phyloP scores from a whole-genome alignment of 805 yeast species.

The Candida orba region DNA sequence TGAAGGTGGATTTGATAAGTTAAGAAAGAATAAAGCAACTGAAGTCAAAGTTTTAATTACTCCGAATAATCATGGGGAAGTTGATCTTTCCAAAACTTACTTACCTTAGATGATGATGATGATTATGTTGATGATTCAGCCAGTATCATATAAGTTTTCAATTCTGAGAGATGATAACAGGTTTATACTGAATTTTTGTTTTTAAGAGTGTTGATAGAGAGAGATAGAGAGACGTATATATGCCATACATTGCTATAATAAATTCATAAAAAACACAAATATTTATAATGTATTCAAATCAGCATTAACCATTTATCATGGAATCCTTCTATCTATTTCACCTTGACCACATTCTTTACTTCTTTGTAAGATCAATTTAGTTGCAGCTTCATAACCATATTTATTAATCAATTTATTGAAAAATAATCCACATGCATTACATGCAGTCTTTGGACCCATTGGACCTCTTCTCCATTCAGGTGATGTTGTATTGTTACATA shows the following conservation, averaged over 20 bases:
- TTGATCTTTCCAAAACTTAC: slow-evolving; percentile 19
- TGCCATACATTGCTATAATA: too few species aligned
- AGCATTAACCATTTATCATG: not conserved
- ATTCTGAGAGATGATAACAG: too few species aligned
- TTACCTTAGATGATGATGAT: not conserved
- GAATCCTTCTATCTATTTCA: slow-evolving; percentile 9
- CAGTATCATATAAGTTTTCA: too few species aligned
- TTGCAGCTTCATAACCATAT: slow-evolving; percentile 3
- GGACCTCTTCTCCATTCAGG: slow-evolving; percentile 20
- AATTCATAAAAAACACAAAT: too few species aligned
- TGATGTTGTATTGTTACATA: slow-evolving; percentile 8
- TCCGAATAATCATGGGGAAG: slow-evolving; percentile 36
- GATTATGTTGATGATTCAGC: too few species aligned
- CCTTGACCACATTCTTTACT: not conserved
- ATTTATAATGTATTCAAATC: not conserved
- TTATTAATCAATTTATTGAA: slow-evolving; percentile 11
- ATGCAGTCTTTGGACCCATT: slow-evolving; percentile 12
- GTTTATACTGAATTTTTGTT: too few species aligned
- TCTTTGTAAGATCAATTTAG: slow-evolving; percentile 1
- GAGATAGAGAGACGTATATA: too few species aligned
- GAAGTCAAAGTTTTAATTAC: slow-evolving; percentile 49
- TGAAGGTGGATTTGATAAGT: slow-evolving; percentile 44
- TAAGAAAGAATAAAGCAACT: slow-evolving; percentile 44
- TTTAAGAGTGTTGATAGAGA: too few species aligned
- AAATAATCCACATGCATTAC: slow-evolving; percentile 17